Base-by-base conservation (phyloP, 371 early-diverging fungal genomes). In the Sporodiniella umbellata region DNA sequence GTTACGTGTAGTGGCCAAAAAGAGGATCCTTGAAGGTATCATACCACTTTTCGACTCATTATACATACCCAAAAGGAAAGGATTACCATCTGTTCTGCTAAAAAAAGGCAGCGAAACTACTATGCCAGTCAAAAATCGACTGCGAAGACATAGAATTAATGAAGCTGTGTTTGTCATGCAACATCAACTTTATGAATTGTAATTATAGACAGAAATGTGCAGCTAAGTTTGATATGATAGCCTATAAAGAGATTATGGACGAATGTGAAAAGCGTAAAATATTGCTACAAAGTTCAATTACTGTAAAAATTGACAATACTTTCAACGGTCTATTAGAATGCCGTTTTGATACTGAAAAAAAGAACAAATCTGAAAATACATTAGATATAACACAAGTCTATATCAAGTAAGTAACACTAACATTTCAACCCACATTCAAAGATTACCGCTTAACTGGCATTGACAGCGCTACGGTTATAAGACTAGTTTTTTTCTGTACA, bases 1-100 rank as follows among this genome's bases (percentile, higher is more conserved):
- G 49, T 22, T 55, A 37, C 48, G 35, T 48, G 43, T 48, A 48
- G 22, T 48, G 43, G 55, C 49, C 54, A 55, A 55, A 55, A 55
- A 55, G 48, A 48, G 55, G 48, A 55, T 48, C 19, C 55, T 55
- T 48, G 49, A 48, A 37, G 55, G 44, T 55, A 43, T 19, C 37
- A 55, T 48, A 48, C 55, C 49, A 48, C 33, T 35, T 44, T 35
- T 40, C 10, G 45, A 48, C 48, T 49, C 55, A 49, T 49, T 55
- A 55, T 43, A 33, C 37, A 55, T 55, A 35, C 38, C 44, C 44
- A 55, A 43, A 55, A 48, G 35, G 35, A 35, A 55, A 49, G 55
- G 48, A 43, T 28, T 55, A 28, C 38, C 49, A 49, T 55, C 31
- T 42, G 33, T 51, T 51, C 51, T 51, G 33, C 51, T 51, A n/a